These are phyloP conservation scores for Chaetothyriales sp. DNA, from an alignment of 2,329 filamentous ascomycete genomes.

Conservation along the genomic window DNA sequence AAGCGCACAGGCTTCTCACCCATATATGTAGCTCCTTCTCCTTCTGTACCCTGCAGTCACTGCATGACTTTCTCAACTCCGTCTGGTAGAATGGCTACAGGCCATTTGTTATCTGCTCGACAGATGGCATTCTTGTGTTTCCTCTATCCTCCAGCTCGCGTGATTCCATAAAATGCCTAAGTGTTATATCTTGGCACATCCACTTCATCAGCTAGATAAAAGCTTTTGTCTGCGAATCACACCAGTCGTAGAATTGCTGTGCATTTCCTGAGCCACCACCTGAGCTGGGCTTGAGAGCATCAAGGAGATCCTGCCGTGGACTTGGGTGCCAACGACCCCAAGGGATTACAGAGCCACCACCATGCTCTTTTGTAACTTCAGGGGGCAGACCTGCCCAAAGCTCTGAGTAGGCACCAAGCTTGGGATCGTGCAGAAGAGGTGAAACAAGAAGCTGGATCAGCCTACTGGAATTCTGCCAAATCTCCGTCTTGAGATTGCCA, in stretches of 20 bases:
- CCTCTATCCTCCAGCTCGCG: too few relatives aligned
- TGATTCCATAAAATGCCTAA: too few relatives aligned
- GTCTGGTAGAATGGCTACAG: too few relatives aligned
- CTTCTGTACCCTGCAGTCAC: too few relatives aligned
- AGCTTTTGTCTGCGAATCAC: neutral
- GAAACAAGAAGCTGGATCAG: neutral
- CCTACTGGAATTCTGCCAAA: constrained; percentile 20
- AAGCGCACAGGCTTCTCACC: too few relatives aligned
- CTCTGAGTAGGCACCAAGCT: constrained; percentile 36
- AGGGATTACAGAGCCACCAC: constrained; percentile 30
- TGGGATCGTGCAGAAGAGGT: constrained; percentile 17
- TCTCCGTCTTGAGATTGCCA: constrained; percentile 27
- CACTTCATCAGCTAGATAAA: neutral
- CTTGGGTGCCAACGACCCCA: constrained; percentile 28
- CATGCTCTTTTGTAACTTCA: constrained; percentile 23
- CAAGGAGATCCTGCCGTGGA: neutral
- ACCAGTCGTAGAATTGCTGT: neutral
- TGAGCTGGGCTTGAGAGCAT: neutral
- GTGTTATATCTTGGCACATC: too few relatives aligned
- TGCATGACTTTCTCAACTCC: too few relatives aligned
- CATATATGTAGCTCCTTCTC: too few relatives aligned
- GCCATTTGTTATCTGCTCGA: too few relatives aligned
- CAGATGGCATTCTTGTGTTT: too few relatives aligned
- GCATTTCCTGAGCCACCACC: neutral
- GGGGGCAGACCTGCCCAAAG: constrained; percentile 35